Evolutionary conservation across 768 basidiomycete genomes (phyloP).

Genomic region (Antrodiella citrinella): DNA sequence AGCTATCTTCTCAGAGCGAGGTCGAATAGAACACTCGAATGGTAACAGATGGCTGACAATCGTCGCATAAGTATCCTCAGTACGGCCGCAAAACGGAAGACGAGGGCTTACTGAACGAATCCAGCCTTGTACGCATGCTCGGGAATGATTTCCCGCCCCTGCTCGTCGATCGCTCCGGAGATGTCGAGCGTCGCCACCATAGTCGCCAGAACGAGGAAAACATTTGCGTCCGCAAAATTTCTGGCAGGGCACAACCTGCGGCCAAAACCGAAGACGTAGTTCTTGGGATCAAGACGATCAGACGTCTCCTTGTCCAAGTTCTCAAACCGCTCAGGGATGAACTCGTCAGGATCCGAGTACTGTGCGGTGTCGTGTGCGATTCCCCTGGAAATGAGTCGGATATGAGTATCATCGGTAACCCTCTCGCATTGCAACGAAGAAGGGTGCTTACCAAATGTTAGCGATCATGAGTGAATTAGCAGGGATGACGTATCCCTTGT

Average conservation of each 20-base stretch:
- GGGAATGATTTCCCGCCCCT: conserved; percentile 1
- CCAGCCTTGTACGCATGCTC: conserved; percentile 1
- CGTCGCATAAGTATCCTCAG: background rate
- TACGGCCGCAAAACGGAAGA: background rate
- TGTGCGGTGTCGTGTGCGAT: conserved; percentile 18
- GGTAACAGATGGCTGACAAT: background rate
- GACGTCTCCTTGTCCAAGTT: conserved; percentile 23
- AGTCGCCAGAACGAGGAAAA: conserved; percentile 19
- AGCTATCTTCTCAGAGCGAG: no score
- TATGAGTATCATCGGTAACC: background rate
- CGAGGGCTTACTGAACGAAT: conserved; percentile 1
- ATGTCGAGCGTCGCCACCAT: conserved; percentile 21
- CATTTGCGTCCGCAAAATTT: conserved; percentile 15
- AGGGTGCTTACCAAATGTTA: conserved; percentile 8
- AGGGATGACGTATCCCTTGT: conserved; percentile 8
- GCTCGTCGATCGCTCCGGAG: conserved; percentile 1
- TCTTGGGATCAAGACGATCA: conserved; percentile 30
- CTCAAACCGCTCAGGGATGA: conserved; percentile 44
- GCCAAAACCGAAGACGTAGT: conserved; percentile 51
- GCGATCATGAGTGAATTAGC: conserved; percentile 4
- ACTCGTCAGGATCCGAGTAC: conserved; percentile 37
- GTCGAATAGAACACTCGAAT: conserved; percentile 2
- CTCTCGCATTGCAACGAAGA: background rate
- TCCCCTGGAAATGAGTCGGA: conserved; percentile 12
- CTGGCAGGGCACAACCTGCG: conserved; percentile 19